Percentiles rank a stretch among this genome's conserved stretches.
These are phyloP conservation scores for Brassica napus DNA, from an alignment of 345 rosid genomes.

Conservation along the genomic window Da-Ae NC_063450.1:34214001-34214500, in stretches of 20 bases:
- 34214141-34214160: constrained; percentile 21
- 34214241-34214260: constrained; percentile 61
- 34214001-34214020: too few relatives aligned
- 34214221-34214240: constrained; percentile 34
- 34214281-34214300: constrained; percentile 54
- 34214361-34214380: constrained; percentile 48
- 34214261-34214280: constrained; percentile 65
- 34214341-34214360: constrained; percentile 44
- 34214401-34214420: constrained; percentile 47
- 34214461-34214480: background rate
- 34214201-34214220: constrained; percentile 35
- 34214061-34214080: too few relatives aligned
- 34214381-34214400: constrained; percentile 59
- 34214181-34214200: constrained; percentile 33
- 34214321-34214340: constrained; percentile 66
- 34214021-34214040: too few relatives aligned
- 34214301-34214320: constrained; percentile 61
- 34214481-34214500: constrained; percentile 50
- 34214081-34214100: too few relatives aligned
- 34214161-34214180: constrained; percentile 49
- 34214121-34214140: background rate
- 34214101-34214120: too few relatives aligned
- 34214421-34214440: constrained; percentile 39
- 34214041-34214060: too few relatives aligned
- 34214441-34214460: background rate